Evolutionary conservation across 176 grass and related monocot species (phyloP).

Genomic region (Ampelocalamus luodianensis): DNA sequence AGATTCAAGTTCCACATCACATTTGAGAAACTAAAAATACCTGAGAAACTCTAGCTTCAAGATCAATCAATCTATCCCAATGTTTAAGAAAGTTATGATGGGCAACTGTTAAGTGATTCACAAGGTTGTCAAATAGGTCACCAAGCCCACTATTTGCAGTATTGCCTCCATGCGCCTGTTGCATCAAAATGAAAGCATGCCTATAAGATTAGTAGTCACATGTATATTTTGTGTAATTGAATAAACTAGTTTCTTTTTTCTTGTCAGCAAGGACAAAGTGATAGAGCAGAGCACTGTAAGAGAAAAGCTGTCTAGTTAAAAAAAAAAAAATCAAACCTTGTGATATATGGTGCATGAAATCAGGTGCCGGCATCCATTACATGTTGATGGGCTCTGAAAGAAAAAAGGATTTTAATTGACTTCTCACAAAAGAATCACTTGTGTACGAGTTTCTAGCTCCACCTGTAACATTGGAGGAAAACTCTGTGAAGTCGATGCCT

Average conservation of each 20-base stretch:
- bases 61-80: constrained; percentile 86
- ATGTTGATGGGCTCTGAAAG: constrained; percentile 75
- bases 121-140: constrained; percentile 73
- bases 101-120: constrained; percentile 70
- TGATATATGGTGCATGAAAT: constrained; percentile 82
- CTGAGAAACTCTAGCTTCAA: constrained; percentile 86
- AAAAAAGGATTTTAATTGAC: constrained; percentile 18
- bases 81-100: constrained; percentile 90
- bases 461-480: constrained; percentile 90
- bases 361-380: constrained; percentile 82
- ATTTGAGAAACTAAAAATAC: constrained; percentile 56
- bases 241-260: constrained; percentile 2
- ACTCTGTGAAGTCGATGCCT: constrained; percentile 70
- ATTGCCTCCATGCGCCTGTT: constrained; percentile 88
- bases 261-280: neutral
- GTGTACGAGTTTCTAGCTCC: constrained; percentile 25
- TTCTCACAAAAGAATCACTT: constrained; percentile 29
- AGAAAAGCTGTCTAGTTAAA: constrained; percentile 3
- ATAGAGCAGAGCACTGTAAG: neutral
- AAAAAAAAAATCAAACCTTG: constrained; percentile 59
- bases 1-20: neutral
- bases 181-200: constrained; percentile 2
- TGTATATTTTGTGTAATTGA: constrained; percentile 3
- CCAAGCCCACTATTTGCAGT: constrained; percentile 79
- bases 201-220: constrained; percentile 9